phyloP scores from a whole-genome alignment of 192 early-diverging fungal species.

The Pilobolus umbonatus region DNA sequence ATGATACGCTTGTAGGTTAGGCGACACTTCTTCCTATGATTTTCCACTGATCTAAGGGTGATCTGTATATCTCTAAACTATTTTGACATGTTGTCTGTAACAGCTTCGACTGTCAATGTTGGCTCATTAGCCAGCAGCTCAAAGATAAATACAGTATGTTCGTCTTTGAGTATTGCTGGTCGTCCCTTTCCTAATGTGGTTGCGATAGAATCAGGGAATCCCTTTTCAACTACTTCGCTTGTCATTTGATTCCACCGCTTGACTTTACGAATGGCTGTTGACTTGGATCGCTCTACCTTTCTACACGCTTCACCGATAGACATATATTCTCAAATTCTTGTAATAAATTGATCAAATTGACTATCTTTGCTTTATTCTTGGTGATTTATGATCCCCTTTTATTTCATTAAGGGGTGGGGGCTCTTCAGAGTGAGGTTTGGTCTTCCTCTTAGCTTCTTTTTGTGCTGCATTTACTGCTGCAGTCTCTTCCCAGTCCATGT shows the following conservation, averaged over 20 bases:
- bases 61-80: background rate
- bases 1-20: slow-evolving; percentile 6
- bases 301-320: slow-evolving; percentile 4
- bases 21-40: background rate
- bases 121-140: background rate
- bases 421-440: background rate
- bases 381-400: background rate
- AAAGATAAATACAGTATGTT: slow-evolving; percentile 13
- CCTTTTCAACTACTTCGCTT: slow-evolving; percentile 8
- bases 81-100: slow-evolving; percentile 3
- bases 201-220: slow-evolving; percentile 9
- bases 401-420: background rate
- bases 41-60: background rate
- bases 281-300: slow-evolving; percentile 1
- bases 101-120: slow-evolving; percentile 10
- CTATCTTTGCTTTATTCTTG: slow-evolving; percentile 3
- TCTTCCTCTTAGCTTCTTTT: background rate
- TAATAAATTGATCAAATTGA: slow-evolving; percentile 10
- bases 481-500: too few relatives aligned
- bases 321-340: slow-evolving; percentile 8
- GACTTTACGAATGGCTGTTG: slow-evolving; percentile 5
- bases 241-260: slow-evolving; percentile 9
- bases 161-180: background rate
- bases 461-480: too few relatives aligned
- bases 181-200: slow-evolving; percentile 3